Percentiles rank a stretch among this genome's conserved stretches.
These are phyloP conservation scores for Paramecium sonneborni DNA, from an alignment of 73 alveolate species.

Conservation along the genomic window DNA sequence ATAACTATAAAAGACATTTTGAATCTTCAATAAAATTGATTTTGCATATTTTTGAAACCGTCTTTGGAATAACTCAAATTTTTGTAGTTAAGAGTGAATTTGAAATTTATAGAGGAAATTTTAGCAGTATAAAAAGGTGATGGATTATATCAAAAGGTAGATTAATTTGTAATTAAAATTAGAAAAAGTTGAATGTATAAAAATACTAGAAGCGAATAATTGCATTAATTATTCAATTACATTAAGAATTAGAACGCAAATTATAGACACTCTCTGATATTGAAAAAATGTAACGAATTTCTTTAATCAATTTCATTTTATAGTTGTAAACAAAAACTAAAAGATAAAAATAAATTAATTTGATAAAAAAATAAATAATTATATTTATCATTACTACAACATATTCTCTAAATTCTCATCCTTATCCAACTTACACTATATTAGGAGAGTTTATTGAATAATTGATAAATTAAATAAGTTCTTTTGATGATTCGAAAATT, in stretches of 20 bases:
- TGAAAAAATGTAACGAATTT: not conserved
- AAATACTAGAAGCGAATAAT: not conserved
- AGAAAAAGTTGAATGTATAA: conserved; percentile 13
- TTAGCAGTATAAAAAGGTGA: conserved; percentile 48
- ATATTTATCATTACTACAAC: too few relatives aligned
- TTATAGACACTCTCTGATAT: not conserved
- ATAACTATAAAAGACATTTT: not conserved
- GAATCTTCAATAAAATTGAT: not conserved
- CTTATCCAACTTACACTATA: not conserved
- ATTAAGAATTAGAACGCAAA: not conserved
- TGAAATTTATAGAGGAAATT: conserved; percentile 66
- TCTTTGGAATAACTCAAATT: not conserved
- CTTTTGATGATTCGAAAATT: too few relatives aligned
- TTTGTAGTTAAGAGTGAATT: conserved; percentile 44
- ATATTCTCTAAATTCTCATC: conserved; percentile 34
- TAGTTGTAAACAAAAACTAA: too few relatives aligned
- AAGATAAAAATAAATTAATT: too few relatives aligned
- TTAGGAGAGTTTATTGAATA: not conserved
- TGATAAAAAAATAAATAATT: too few relatives aligned
- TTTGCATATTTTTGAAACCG: not conserved
- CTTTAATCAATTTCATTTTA: not conserved
- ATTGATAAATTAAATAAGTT: too few relatives aligned
- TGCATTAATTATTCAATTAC: not conserved
- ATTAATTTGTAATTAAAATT: not conserved
- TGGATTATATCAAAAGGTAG: conserved; percentile 40